These are phyloP conservation scores for Saccharomycodes ludwigii DNA, from an alignment of 805 yeast species.

Conservation along the genomic window DNA sequence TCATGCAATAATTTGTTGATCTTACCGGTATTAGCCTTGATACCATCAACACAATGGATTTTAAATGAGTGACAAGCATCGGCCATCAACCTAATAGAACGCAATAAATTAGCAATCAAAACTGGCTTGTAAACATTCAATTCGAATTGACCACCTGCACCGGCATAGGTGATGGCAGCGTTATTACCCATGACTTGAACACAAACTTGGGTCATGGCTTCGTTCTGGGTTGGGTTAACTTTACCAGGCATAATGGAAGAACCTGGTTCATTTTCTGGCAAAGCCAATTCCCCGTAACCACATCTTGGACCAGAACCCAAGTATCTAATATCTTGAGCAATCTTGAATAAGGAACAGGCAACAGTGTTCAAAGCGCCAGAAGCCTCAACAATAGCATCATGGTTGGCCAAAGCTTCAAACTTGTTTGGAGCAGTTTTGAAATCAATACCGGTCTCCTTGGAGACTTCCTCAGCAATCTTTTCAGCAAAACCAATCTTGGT, in stretches of 20 bases:
- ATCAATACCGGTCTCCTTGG: conserved; percentile 75
- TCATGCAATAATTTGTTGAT: conserved; percentile 82
- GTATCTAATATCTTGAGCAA: conserved; percentile 96
- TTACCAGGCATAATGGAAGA: conserved; percentile 99
- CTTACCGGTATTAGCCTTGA: conserved; percentile 76
- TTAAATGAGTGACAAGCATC: conserved; percentile 89
- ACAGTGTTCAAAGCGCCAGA: conserved; percentile 95
- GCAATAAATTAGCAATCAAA: conserved; percentile 78
- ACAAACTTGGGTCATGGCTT: conserved; percentile 97
- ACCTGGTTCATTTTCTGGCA: conserved; percentile 99
- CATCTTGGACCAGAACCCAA: conserved; percentile 99
- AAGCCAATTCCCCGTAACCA: conserved; percentile 90
- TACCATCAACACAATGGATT: conserved; percentile 90
- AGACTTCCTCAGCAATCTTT: conserved; percentile 75
- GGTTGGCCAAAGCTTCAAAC: conserved; percentile 98
- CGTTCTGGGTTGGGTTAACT: conserved; percentile 98
- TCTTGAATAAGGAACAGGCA: conserved; percentile 87
- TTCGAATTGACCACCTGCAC: conserved; percentile 98
- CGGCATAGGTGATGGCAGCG: conserved; percentile 89
- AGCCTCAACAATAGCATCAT: conserved; percentile 95
- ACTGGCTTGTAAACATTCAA: conserved; percentile 97
- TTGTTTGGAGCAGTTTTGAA: conserved; percentile 96
- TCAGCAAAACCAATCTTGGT: conserved; percentile 83
- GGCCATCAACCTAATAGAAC: conserved; percentile 77
- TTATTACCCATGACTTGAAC: conserved; percentile 97